These are phyloP conservation scores for Epichloe sibirici DNA, from an alignment of 2,329 filamentous ascomycete genomes.

Conservation along the genomic window DNA sequence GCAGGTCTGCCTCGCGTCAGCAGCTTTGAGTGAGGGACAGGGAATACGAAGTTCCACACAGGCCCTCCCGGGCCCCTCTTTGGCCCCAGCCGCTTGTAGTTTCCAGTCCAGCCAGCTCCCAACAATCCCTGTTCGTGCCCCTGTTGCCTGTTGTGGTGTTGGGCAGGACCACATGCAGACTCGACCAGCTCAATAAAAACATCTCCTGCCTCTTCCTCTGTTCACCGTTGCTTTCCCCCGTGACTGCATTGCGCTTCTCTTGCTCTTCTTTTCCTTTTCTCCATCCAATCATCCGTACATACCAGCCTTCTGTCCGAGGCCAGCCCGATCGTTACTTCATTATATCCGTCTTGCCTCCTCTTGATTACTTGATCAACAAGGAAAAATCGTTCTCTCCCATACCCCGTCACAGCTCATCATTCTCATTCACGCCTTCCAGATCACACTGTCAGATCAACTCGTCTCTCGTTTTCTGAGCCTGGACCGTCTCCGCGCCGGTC, in stretches of 20 bases:
- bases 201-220: background rate
- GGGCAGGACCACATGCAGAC: background rate
- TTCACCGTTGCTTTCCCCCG: background rate
- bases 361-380: background rate
- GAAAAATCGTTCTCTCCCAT: background rate
- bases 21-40: background rate
- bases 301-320: background rate
- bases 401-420: background rate
- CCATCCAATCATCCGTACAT: background rate
- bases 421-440: background rate
- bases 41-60: constrained; percentile 5
- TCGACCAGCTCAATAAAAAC: constrained; percentile 1
- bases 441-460: background rate
- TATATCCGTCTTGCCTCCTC: background rate
- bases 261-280: constrained; percentile 1
- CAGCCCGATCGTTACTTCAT: background rate
- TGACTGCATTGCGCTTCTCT: background rate
- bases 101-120: background rate
- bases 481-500: background rate
- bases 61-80: background rate
- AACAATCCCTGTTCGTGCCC: background rate
- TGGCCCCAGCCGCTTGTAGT: too few relatives aligned
- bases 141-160: background rate
- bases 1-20: background rate
- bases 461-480: background rate